phyloP scores from a whole-genome alignment of 2,329 filamentous ascomycete genomes.

The Verticillium dahliae region DNA sequence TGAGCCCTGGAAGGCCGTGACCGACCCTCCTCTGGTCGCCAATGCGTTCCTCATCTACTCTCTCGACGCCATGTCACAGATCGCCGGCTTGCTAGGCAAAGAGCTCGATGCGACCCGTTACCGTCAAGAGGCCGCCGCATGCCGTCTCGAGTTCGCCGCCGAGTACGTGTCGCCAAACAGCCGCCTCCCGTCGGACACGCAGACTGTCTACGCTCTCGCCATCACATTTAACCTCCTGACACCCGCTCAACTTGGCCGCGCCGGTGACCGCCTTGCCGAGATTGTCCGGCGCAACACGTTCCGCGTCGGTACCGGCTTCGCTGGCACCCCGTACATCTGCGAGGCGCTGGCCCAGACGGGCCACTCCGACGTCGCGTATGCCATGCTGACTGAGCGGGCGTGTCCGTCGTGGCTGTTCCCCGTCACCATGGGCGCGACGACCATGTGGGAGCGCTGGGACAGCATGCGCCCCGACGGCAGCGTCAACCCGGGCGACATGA shows the following conservation, averaged over 20 bases:
- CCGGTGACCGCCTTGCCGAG: constrained; percentile 3
- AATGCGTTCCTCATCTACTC: constrained; percentile 21
- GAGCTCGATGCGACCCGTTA: not conserved
- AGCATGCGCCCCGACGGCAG: constrained; percentile 26
- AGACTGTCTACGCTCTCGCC: constrained; percentile 15
- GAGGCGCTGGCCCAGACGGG: constrained; percentile 8
- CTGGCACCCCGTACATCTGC: constrained; percentile 14
- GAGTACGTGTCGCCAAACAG: constrained; percentile 14
- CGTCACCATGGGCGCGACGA: constrained; percentile 31
- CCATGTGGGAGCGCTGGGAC: constrained; percentile 36
- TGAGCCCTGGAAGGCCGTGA: constrained; percentile 18
- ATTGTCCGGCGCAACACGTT: constrained; percentile 1
- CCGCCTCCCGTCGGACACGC: constrained; percentile 11
- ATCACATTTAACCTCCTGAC: constrained; percentile 12
- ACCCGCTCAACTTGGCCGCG: not conserved
- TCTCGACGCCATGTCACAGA: not conserved
- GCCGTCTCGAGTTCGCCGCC: constrained; percentile 12
- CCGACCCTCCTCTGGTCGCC: constrained; percentile 20
- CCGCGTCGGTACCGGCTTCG: constrained; percentile 15
- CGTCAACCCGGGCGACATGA: constrained; percentile 33
- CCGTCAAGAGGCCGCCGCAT: not conserved
- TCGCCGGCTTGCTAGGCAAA: constrained; percentile 1
- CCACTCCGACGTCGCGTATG: constrained; percentile 19
- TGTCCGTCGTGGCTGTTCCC: constrained; percentile 31
- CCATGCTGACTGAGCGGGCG: constrained; percentile 25